Evolutionary conservation across 2,329 filamentous ascomycete species (phyloP), one percentile per base, ranked within the genome.

Genomic region (Aspergillaceae sp.): DNA sequence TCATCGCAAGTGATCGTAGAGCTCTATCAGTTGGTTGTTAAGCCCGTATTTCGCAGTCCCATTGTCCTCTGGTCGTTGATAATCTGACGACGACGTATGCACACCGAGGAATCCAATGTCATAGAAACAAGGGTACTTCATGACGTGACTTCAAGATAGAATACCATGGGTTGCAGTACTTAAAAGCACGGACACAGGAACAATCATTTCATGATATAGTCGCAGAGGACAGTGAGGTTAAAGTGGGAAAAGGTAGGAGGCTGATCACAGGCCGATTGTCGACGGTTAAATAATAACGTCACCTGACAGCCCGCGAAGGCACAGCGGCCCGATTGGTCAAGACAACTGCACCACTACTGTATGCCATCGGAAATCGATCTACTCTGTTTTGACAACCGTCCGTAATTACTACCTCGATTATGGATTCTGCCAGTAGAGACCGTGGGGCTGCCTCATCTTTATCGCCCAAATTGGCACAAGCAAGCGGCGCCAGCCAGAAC

Each of bases 1-100:
- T 79, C 82, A 87, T 86, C 49, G 60, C 69, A 65, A 55, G 47
- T 36, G 44, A 36, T 52, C 44, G 35, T 35, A 32, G 44, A 41
- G 41, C 32, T 28, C 29, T 50, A 44, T 53, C 34, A 46, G 43
- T 33, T 40, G 38, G 49, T 47, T 47, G 33, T 51, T 52, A 44
- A 44, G 43, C 42, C 44, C 55, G 46, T 45, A 37, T 48, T 43
- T 50, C 41, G 50, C 42, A 56, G 48, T 53, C 56, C 52, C 56
- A 60, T 57, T 51, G 49, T 53, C 54, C 49, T 43, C 48, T 42
- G 35, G 27, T 6, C 11, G 47, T 41, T 38, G 34, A 29, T 29
- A 27, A 38, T 44, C 49, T 38, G 46, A 41, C 33, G 48, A 52
- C 48, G 45, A 53, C 53, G 29, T 19, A 19, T 19, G 19, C 41